Evolutionary conservation across 139 green algal genomes (phyloP), one percentile per base, ranked within the genome.

Genomic region (Volvox africanus): DNA sequence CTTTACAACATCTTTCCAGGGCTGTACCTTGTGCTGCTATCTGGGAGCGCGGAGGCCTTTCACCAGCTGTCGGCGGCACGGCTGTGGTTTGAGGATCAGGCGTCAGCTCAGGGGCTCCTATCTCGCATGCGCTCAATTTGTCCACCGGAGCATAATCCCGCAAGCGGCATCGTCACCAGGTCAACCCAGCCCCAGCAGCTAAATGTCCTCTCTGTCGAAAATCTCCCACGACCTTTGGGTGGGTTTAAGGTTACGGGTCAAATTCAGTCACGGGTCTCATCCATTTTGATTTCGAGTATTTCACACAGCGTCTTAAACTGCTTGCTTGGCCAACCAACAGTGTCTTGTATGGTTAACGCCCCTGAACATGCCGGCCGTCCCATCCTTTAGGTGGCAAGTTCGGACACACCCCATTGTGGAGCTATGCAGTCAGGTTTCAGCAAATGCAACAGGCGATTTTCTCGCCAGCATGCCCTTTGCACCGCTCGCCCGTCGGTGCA

Each of bases 1-100:
- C 44, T 14, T 55, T 55, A 55, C 5, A 14, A 55, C 65, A 28
- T 12, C 24, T 73, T 16, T 73, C 9, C 89, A 93, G 87, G 87
- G 28, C 37, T 96, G 21, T 96, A 95, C 75, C 83, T 97, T 50
- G 92, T 96, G 88, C 91, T 97, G 61, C 83, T 97, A 68, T 88
- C 92, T 22, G 93, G 91, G 22, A 92, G 92, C 68, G 84, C 91
- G 13, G 94, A 95, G 30, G 86, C 92, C n/a, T 96, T 94, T 84
- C 86, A 92, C n/a, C 80, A 82, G 80, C 86, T 94, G 50, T 80
- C 80, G n/a, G 90, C 88, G 26, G 92, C 78, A 21, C 28, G 90
- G 21, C 69, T 61, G 13, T 35, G 18, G 30, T 12, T 93, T 11
- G 80, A 92, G 80, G 35, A 88, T 61, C 84, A 86, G 33, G 18